phyloP scores from a whole-genome alignment of 495 filamentous ascomycete genomes.

The Parachaetomium inaequale region DNA sequence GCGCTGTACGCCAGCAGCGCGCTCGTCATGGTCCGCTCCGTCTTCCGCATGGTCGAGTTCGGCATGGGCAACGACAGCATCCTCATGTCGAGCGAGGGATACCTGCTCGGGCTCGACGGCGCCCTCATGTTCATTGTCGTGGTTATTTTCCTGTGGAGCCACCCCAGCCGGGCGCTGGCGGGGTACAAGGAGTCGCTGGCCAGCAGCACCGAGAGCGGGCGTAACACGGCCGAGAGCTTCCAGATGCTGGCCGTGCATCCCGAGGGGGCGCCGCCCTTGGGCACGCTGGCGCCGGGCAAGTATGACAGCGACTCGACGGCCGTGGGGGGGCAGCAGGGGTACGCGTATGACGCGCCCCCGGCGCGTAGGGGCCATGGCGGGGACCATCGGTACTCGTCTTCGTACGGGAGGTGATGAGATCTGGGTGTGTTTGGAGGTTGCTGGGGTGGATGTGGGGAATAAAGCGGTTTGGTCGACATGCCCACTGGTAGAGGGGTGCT shows the following conservation, averaged over 20 bases:
- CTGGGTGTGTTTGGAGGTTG: background rate
- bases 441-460: too few relatives aligned
- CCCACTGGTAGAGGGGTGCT: background rate
- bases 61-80: slow-evolving; percentile 18
- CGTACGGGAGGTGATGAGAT: background rate
- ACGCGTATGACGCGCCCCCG: background rate
- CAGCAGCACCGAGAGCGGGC: background rate
- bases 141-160: slow-evolving; percentile 22
- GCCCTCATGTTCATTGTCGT: slow-evolving; percentile 22
- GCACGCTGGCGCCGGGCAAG: background rate
- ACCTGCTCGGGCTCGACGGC: slow-evolving; percentile 24
- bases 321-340: background rate
- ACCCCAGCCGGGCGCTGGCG: slow-evolving; percentile 20
- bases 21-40: slow-evolving; percentile 58
- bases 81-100: slow-evolving; percentile 20
- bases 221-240: background rate
- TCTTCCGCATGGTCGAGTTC: slow-evolving; percentile 64
- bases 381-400: background rate
- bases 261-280: background rate
- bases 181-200: slow-evolving; percentile 24
- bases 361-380: too few relatives aligned
- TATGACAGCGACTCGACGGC: background rate
- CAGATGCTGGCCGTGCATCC: background rate
- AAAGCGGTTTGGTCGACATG: background rate
- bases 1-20: slow-evolving; percentile 49